These are phyloP conservation scores for Daldinia concentrica DNA, from an alignment of 495 filamentous ascomycete species.

Conservation along the genomic window DNA sequence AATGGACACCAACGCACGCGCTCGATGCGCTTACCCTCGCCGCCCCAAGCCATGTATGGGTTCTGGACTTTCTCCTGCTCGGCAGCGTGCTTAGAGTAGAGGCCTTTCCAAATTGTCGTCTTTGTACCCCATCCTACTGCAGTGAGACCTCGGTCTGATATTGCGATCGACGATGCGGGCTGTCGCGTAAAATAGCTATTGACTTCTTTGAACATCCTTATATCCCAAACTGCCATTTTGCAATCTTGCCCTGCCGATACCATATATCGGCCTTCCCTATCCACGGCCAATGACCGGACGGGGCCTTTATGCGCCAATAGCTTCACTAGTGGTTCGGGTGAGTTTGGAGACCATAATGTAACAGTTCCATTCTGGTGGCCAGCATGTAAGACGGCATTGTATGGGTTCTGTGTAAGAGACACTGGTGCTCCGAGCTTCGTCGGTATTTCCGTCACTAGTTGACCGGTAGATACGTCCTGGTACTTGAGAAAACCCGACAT, in stretches of 20 bases:
- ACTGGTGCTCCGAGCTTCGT: constrained; percentile 87
- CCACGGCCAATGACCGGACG: constrained; percentile 85
- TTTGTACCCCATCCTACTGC: constrained; percentile 94
- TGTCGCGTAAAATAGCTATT: constrained; percentile 88
- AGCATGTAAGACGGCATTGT: constrained; percentile 88
- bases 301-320: constrained; percentile 93
- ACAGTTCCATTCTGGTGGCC: constrained; percentile 96
- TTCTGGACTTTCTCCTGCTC: constrained; percentile 82
- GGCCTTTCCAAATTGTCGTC: constrained; percentile 86
- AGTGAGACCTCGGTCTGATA: constrained; percentile 86
- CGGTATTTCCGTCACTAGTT: constrained; percentile 81
- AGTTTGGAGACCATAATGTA: constrained; percentile 95
- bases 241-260: constrained; percentile 89
- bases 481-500: constrained; percentile 90
- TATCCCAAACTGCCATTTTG: constrained; percentile 95
- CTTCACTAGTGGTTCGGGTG: constrained; percentile 85
- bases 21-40: constrained; percentile 83
- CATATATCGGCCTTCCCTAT: constrained; percentile 94
- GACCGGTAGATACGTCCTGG: constrained; percentile 92
- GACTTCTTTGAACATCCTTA: constrained; percentile 91
- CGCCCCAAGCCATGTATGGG: constrained; percentile 94
- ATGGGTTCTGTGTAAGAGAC: constrained; percentile 83
- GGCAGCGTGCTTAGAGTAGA: constrained; percentile 72
- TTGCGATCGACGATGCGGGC: constrained; percentile 83
- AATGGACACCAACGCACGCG: constrained; percentile 91